phyloP scores from a whole-genome alignment of 2,329 filamentous ascomycete species.

The Endoconidiophora laricicola region DNA sequence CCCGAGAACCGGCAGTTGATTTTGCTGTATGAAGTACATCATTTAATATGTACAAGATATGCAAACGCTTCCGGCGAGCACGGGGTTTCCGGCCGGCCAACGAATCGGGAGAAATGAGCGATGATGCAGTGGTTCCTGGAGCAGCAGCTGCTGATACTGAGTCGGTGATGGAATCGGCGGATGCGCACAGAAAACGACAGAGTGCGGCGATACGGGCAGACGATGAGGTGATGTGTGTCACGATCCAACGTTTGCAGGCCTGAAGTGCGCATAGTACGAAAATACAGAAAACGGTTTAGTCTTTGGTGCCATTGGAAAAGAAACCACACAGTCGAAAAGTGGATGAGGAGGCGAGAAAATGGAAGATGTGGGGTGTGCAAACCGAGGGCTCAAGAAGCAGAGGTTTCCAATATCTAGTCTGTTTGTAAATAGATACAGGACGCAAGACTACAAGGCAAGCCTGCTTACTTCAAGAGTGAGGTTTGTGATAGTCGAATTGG shows the following conservation, averaged over 20 bases:
- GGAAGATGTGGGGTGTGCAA: constrained; percentile 13
- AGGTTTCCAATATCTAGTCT: no score
- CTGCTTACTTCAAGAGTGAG: no score
- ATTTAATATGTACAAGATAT: constrained; percentile 63
- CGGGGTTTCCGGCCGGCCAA: constrained; percentile 6
- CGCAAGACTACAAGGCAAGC: no score
- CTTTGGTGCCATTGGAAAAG: constrained; percentile 7
- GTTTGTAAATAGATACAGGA: no score
- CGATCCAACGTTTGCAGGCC: constrained; percentile 79
- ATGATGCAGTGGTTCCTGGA: not conserved
- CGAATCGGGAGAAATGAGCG: no score
- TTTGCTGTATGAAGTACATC: constrained; percentile 46
- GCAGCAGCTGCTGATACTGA: not conserved
- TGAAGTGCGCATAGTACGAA: constrained; percentile 24
- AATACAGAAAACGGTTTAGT: constrained; percentile 23
- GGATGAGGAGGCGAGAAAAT: constrained; percentile 13
- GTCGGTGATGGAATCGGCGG: constrained; percentile 30
- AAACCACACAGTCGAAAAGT: not conserved
- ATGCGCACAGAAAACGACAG: constrained; percentile 56
- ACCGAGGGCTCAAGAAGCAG: not conserved
- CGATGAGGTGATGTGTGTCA: constrained; percentile 54
- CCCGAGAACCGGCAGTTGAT: constrained; percentile 30
- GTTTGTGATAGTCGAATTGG: not conserved
- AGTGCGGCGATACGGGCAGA: constrained; percentile 47
- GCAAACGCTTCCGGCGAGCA: constrained; percentile 46